Conservation (phyloP, 1,284 basidiomycete species). For the Naganishia cerealis region DNA sequence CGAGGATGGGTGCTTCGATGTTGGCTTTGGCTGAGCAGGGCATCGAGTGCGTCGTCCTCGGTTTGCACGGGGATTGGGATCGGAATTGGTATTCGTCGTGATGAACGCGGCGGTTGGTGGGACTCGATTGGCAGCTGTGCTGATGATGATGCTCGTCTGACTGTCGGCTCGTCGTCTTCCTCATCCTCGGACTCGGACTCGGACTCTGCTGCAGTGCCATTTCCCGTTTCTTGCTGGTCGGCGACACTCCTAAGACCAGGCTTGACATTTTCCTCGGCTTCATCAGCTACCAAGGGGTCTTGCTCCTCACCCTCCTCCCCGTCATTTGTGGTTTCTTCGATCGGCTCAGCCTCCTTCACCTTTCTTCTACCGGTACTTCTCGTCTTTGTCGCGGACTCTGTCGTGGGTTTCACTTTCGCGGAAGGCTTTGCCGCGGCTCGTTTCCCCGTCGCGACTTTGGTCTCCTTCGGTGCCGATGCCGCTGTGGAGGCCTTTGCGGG, state of each 20-base stretch:
- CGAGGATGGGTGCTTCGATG: slow-evolving; percentile 1
- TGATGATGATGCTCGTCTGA: slow-evolving; percentile 11
- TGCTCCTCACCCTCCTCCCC: slow-evolving; percentile 38
- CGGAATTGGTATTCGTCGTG: slow-evolving; percentile 14
- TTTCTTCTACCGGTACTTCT: slow-evolving; percentile 32
- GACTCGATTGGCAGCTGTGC: neutral
- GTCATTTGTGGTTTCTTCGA: slow-evolving; percentile 30
- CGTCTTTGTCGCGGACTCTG: slow-evolving; percentile 20
- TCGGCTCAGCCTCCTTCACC: slow-evolving; percentile 20
- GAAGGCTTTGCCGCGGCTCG: slow-evolving; percentile 28
- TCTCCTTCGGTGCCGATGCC: neutral
- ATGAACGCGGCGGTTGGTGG: slow-evolving; percentile 3
- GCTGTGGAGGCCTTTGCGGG: slow-evolving; percentile 1
- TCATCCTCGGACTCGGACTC: slow-evolving; percentile 34
- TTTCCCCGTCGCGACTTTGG: neutral
- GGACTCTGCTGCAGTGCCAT: neutral
- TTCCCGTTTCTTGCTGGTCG: neutral
- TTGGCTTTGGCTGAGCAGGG: slow-evolving; percentile 24
- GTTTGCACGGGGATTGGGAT: slow-evolving; percentile 13
- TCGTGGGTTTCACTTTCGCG: slow-evolving; percentile 29
- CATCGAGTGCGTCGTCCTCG: slow-evolving; percentile 30
- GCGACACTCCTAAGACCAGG: neutral
- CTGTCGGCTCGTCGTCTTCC: slow-evolving; percentile 32
- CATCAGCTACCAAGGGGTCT: slow-evolving; percentile 17
- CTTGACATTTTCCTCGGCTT: slow-evolving; percentile 19